Base-by-base conservation (phyloP, 2,329 filamentous ascomycete species). In the Pyrenochaeta sp. region DNA sequence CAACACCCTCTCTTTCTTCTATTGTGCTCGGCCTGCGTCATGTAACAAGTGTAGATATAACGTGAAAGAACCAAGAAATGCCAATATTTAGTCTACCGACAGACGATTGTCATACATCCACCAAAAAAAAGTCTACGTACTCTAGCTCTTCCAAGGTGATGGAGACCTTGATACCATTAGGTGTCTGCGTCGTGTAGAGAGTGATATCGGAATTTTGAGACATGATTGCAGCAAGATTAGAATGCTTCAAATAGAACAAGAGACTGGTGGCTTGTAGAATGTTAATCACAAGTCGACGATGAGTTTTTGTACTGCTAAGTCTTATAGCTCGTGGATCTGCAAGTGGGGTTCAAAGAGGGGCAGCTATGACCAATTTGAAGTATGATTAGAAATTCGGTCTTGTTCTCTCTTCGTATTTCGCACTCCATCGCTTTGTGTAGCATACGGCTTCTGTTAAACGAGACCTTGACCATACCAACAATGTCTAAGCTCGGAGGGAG, bases 121-220 rank as follows among this genome's bases (percentile, higher is more conserved):
- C n/a, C 7, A 15, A 20, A 11, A 40, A 20, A 5, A 7, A 35
- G n/a, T 4, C 23, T 27, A 58, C 69, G 46, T 67, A 77, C 63
- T 88, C 89, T 4, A 97, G 83, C 78, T 96, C 92, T 78, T 96
- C 92, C 14, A 97, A 80, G 9, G 91, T 83, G 61, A 97, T 96
- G 51, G 90, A 92, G 57, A 91, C 85, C 76, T 96, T 97, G 82
- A 95, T 90, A 60, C 92, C 92, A 77, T 97, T 97, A 40, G 93
- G 91, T 45, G 93, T 97, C 69, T 87, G 84, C 11, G 85, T 83
- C 11, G 92, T 96, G 80, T 95, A 96, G 27, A 96, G 85, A 37
- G 87, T 89, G 67, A 96, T 92, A 64, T 90, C 82, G 5, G 89
- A 81, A 43, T 66, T 60, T 48, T 67, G 56, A 27, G 68, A 64